Base-by-base conservation (phyloP, 2,329 filamentous ascomycete species). In the Microcera coccophila region DNA sequence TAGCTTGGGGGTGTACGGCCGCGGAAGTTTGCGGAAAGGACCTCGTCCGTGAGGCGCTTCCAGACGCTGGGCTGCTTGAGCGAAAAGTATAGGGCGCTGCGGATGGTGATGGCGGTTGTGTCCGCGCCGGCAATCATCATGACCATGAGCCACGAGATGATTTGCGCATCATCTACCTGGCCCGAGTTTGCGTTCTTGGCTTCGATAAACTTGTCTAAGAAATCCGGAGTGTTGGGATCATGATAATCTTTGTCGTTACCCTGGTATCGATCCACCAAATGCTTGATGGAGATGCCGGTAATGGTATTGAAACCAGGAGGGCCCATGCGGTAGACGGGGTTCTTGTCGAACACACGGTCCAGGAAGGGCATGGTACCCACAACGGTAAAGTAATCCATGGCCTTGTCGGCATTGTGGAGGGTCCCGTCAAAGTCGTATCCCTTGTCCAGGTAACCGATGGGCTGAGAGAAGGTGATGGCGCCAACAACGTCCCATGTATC, bases 401-500 rank as follows among this genome's bases (percentile, higher is more conserved):
- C 58, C 8, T 61, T 52, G 14, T 60, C 59, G 0, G 59, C 52
- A 8, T 49, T 53, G 12, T 41, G 45, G 5, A 72, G 63, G 22
- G 64, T 70, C 4, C 60, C 62, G 24, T 65, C 61, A 48, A 67
- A 58, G 44, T 72, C 69, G 9, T 47, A 48, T 2, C 62, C 58
- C 4, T 62, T 55, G 17, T 70, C 55, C 15, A 73, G 56, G 46
- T 71, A 73, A 9, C 70, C 68, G 32, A 72, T 64, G 31, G 61
- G 61, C 12, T 63, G 55, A 29, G 66, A 64, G 29, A 70, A 73
- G 15, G 65, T 68, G 15, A 71, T 52, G 31, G 66, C 61, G 17
- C 68, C 69, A 39, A 72, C 64, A 4, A 71, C 62, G 45, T 73
- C 70, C 57, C 67, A 70, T 3, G 65, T 53, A 38, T 51, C 59